Evolutionary conservation across 2,329 filamentous ascomycete species (phyloP).

Genomic region (Biscogniauxia mediterranea): DNA sequence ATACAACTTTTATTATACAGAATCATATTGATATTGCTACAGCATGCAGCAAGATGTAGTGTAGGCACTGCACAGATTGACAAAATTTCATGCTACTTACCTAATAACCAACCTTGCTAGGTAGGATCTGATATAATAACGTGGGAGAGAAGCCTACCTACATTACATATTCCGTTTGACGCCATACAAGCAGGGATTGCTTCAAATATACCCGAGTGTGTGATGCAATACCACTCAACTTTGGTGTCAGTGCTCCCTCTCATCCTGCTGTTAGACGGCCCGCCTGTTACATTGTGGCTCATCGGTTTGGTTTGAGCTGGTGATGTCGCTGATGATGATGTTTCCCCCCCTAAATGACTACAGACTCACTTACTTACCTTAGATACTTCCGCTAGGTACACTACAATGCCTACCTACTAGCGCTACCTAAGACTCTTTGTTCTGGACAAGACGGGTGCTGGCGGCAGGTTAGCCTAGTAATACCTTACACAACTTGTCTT

Average conservation of each 20-base stretch:
- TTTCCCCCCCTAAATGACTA: neutral
- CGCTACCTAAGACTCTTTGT: neutral
- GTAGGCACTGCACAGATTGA: neutral
- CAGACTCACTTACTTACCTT: neutral
- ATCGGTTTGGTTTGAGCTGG: neutral
- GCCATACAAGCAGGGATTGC: neutral
- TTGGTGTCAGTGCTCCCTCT: neutral
- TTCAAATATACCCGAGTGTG: neutral
- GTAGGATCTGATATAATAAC: neutral
- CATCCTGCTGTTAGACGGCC: neutral
- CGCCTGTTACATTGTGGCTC: neutral
- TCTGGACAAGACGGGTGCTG: neutral
- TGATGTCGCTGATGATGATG: no score
- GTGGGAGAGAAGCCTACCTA: neutral
- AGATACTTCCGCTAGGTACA: neutral
- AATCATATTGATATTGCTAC: no score
- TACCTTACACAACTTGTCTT: neutral
- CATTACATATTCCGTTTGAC: neutral
- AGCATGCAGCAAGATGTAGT: neutral
- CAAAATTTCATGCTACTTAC: neutral
- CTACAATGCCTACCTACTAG: no score
- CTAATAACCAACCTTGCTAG: neutral
- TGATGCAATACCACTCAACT: neutral
- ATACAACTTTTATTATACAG: neutral
- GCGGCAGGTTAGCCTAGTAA: neutral